These are phyloP conservation scores for Anaeramoeba flamelloides DNA, from an alignment of 78 protist species.

Conservation along the genomic window DNA sequence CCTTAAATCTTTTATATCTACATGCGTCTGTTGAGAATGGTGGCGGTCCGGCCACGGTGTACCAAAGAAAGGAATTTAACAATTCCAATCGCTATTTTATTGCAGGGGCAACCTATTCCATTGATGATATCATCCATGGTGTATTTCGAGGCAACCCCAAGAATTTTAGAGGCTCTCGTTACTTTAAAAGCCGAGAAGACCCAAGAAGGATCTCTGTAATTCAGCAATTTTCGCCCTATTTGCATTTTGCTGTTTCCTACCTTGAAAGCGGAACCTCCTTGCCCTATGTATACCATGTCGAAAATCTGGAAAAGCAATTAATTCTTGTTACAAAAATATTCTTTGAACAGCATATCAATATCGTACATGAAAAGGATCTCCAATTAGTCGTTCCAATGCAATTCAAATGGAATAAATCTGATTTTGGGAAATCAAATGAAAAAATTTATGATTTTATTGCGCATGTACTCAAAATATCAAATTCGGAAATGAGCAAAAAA, in stretches of 20 bases:
- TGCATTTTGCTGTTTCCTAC: not conserved
- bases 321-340: too few relatives aligned
- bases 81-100: not conserved
- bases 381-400: too few relatives aligned
- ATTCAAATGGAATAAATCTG: too few relatives aligned
- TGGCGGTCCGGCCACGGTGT: not conserved
- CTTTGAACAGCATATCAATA: too few relatives aligned
- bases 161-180: not conserved
- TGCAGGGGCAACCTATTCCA: not conserved
- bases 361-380: too few relatives aligned
- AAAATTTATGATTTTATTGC: too few relatives aligned
- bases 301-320: too few relatives aligned
- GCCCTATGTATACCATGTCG: too few relatives aligned
- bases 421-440: too few relatives aligned
- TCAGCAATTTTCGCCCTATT: not conserved
- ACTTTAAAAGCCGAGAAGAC: not conserved
- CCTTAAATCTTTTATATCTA: not conserved
- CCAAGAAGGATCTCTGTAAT: not conserved
- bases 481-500: too few relatives aligned
- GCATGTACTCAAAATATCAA: too few relatives aligned
- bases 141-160: not conserved
- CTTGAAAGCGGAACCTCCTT: too few relatives aligned
- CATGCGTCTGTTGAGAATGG: not conserved
- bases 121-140: not conserved
- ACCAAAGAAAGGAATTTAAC: not conserved